Percentiles rank a stretch among this genome's conserved stretches.
Evolutionary conservation across 139 green algal species (phyloP).

Genomic region (Coccomyxa sp.): DNA sequence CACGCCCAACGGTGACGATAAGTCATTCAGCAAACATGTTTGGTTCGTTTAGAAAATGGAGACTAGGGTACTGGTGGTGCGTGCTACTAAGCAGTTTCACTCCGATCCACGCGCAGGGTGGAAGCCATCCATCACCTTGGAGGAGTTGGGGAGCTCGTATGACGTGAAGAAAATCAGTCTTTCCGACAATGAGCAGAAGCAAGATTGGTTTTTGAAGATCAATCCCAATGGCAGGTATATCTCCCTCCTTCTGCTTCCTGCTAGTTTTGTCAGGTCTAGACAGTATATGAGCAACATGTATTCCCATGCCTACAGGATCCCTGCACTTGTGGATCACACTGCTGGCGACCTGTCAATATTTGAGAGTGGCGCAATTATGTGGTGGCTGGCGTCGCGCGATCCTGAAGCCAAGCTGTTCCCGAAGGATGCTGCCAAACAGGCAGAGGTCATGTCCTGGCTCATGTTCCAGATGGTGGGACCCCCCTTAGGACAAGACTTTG

Average conservation of each 20-base stretch:
- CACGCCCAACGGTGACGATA: constrained; percentile 17
- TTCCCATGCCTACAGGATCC: constrained; percentile 25
- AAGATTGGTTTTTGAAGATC: constrained; percentile 40
- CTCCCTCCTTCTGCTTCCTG: not conserved
- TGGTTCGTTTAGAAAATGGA: too few relatives aligned
- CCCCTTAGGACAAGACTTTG: not conserved
- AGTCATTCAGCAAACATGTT: not conserved
- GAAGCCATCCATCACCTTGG: constrained; percentile 41
- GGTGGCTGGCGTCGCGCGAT: constrained; percentile 11
- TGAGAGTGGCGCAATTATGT: constrained; percentile 31
- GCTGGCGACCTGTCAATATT: constrained; percentile 25
- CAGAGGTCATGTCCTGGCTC: constrained; percentile 36
- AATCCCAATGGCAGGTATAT: constrained; percentile 34
- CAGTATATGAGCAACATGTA: not conserved
- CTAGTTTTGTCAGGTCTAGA: not conserved
- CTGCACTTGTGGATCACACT: constrained; percentile 41
- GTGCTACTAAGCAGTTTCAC: too few relatives aligned
- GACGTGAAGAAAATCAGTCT: constrained; percentile 28
- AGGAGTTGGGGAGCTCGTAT: constrained; percentile 37
- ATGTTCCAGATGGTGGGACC: constrained; percentile 32
- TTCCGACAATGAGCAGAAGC: constrained; percentile 35
- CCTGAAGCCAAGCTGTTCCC: not conserved
- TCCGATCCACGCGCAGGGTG: constrained; percentile 14
- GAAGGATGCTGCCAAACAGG: constrained; percentile 10
- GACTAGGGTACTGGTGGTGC: too few relatives aligned